Conservation (phyloP, 148 eudicot genomes). For the Simmondsia chinensis region DNA sequence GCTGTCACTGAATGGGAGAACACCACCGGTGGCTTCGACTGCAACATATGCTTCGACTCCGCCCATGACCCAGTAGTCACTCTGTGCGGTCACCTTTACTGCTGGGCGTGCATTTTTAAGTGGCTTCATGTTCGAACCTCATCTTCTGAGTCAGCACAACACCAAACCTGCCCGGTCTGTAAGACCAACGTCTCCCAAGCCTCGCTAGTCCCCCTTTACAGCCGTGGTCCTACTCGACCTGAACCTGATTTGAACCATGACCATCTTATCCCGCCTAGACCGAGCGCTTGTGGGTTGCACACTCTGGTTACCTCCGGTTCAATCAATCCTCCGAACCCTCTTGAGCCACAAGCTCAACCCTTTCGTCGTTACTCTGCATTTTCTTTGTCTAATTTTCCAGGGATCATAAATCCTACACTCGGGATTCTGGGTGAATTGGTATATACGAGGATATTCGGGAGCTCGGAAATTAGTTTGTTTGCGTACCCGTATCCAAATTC, state of each 20-base stretch:
- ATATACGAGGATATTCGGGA: constrained; percentile 54
- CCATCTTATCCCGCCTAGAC: constrained; percentile 47
- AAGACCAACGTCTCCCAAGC: constrained; percentile 56
- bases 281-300: constrained; percentile 27
- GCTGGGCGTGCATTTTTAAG: constrained; percentile 85
- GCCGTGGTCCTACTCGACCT: constrained; percentile 37
- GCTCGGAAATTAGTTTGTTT: constrained; percentile 32
- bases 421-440: constrained; percentile 71
- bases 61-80: constrained; percentile 88
- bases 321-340: constrained; percentile 16
- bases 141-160: constrained; percentile 28
- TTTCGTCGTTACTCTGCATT: constrained; percentile 22
- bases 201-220: constrained; percentile 63
- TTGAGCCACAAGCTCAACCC: constrained; percentile 21
- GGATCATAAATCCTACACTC: constrained; percentile 42
- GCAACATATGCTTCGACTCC: constrained; percentile 83
- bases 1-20: constrained; percentile 22
- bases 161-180: constrained; percentile 72
- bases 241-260: constrained; percentile 22
- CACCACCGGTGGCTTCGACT: constrained; percentile 42
- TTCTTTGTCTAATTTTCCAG: constrained; percentile 23
- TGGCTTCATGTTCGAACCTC: constrained; percentile 67
- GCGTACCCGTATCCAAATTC: constrained; percentile 40
- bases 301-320: constrained; percentile 10
- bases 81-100: constrained; percentile 83